phyloP scores from a whole-genome alignment of 1,139 yeast species.

The Casaregolazyma suthepensis region DNA sequence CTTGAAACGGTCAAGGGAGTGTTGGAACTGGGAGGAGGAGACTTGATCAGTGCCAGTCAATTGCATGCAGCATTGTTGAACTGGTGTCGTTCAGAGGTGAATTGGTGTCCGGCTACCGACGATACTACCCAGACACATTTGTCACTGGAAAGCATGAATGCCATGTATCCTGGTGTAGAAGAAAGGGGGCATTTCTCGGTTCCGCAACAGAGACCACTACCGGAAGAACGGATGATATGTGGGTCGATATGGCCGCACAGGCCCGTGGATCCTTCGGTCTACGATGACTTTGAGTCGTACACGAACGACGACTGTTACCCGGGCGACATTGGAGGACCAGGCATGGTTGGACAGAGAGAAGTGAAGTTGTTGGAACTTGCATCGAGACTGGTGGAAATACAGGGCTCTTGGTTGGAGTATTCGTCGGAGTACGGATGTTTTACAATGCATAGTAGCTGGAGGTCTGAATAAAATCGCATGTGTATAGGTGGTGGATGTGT shows the following conservation, averaged over 20 bases:
- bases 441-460: not conserved
- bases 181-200: conserved; percentile 15
- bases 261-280: conserved; percentile 11
- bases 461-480: not conserved
- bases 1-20: conserved; percentile 3
- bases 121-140: conserved; percentile 7
- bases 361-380: conserved; percentile 18
- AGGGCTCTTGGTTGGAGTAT: conserved; percentile 3
- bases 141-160: conserved; percentile 18
- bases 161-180: conserved; percentile 17
- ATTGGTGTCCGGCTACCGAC: not conserved
- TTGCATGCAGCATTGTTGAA: not conserved
- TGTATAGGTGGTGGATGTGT: not conserved
- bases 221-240: conserved; percentile 18
- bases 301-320: conserved; percentile 21
- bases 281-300: conserved; percentile 14
- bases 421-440: conserved; percentile 3
- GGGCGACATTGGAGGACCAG: conserved; percentile 16
- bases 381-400: not conserved
- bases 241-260: conserved; percentile 18
- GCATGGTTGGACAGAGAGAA: conserved; percentile 14
- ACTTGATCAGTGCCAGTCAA: not conserved
- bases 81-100: conserved; percentile 6
- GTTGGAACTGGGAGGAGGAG: not conserved
- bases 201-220: conserved; percentile 19